A percentile compares a stretch with the other conserved stretches of the same genome.
Conservation (phyloP, 345 rosid species). For the Bruguiera sexangula region DNA sequence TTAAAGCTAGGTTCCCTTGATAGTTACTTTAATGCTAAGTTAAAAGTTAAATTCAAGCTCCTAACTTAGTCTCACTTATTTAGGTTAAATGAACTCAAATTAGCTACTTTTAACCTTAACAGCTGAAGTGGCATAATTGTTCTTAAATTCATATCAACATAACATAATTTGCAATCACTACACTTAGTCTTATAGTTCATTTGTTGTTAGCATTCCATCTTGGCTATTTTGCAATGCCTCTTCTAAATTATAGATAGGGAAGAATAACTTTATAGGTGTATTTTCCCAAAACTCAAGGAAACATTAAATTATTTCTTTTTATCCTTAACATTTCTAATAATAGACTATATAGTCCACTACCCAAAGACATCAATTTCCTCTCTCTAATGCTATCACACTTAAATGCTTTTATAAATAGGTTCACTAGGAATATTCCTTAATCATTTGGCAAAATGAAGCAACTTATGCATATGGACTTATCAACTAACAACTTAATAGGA, state of each 20-base stretch:
- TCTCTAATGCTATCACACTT: neutral
- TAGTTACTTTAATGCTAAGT: neutral
- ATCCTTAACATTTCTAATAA: constrained; percentile 8
- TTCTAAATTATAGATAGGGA: constrained; percentile 6
- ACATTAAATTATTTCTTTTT: constrained; percentile 9
- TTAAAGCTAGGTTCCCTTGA: constrained; percentile 5
- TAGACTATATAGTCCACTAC: constrained; percentile 3
- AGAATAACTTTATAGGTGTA: constrained; percentile 14
- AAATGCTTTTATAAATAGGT: neutral
- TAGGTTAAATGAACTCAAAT: neutral
- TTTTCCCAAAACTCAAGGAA: neutral
- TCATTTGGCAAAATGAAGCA: constrained; percentile 2
- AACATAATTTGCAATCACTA: neutral
- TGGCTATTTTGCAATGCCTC: constrained; percentile 12
- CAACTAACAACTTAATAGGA: neutral
- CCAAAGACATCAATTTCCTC: constrained; percentile 2
- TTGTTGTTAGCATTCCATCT: neutral
- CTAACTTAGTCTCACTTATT: constrained; percentile 10
- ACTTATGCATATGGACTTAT: constrained; percentile 1
- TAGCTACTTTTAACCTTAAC: constrained; percentile 11
- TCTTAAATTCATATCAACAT: constrained; percentile 10
- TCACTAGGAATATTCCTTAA: constrained; percentile 2
- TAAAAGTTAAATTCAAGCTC: constrained; percentile 2
- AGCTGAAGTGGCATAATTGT: neutral
- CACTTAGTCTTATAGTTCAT: constrained; percentile 7